Percentiles rank a stretch among this genome's conserved stretches.
Evolutionary conservation across 306 rosid species (phyloP).

Genomic region (Mimosa bimucronata): DNA sequence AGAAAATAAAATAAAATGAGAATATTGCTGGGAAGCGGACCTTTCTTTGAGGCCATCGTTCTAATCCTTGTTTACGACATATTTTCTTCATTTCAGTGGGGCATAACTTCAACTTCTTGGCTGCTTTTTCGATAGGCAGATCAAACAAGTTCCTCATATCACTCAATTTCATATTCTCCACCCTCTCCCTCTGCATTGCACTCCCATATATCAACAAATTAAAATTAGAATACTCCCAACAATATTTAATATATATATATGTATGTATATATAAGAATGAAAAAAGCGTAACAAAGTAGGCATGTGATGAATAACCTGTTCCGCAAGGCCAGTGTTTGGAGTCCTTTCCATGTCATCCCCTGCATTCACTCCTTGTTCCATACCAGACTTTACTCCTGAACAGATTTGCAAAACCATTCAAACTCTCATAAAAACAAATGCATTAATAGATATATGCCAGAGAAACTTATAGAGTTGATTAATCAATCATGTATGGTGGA

Average conservation of each 20-base stretch:
- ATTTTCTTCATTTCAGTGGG: constrained; percentile 72
- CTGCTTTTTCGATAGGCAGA: constrained; percentile 62
- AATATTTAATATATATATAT: neutral
- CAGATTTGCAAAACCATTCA: neutral
- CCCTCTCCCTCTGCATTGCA: constrained; percentile 62
- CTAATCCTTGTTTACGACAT: constrained; percentile 57
- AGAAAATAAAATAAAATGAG: neutral
- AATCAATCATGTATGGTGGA: neutral
- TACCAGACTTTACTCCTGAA: constrained; percentile 14
- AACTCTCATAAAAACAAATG: neutral
- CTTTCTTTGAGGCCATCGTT: constrained; percentile 84
- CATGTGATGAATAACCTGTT: constrained; percentile 47
- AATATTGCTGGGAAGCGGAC: neutral
- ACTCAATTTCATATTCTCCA: constrained; percentile 48
- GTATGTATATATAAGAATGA: too few species aligned
- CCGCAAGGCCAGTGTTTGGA: constrained; percentile 40
- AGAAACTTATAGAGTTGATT: neutral
- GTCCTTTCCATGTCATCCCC: constrained; percentile 1
- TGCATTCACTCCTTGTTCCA: constrained; percentile 10
- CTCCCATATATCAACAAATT: neutral
- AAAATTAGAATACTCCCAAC: neutral
- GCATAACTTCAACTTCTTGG: constrained; percentile 51
- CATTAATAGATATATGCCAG: neutral
- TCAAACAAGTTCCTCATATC: constrained; percentile 56
- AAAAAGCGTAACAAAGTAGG: too few species aligned